Evolutionary conservation across 805 yeast species (phyloP), one percentile per base, ranked within the genome.

Genomic region (Tetrapisispora taiwanensis): DNA sequence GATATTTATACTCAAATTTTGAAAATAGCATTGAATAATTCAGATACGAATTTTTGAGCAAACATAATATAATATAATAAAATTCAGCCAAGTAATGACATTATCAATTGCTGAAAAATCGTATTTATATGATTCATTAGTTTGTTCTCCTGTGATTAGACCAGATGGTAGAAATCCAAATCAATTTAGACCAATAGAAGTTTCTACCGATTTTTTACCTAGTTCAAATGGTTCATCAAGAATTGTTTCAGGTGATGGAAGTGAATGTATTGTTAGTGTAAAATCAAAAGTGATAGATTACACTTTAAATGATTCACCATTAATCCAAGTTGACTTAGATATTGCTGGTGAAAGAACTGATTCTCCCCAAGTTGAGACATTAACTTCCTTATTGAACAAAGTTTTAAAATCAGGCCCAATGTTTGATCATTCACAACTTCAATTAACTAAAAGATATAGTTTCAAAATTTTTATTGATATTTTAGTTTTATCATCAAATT

Each of bases 191-290:
- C 95, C 97, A 0, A 64, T 92, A 39, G 94, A 87, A 56, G 84
- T 95, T 3, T 78, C 78, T 13, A 78, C 85, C 7, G 81, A 81
- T 41, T 83, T 90, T 54, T 70, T 92, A 47, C 92, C 95, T 0
- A 76, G 81, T 42, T 84, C 96, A 3, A 86, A 90, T 65, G 98
- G 98, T 13, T 88, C 97, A 2, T 83, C 97, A 0, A 74, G 95
- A 66, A 76, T 90, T 17, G 74, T 88, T 50, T 74, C 87, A 30
- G 74, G 84, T 40, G 97, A 90, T 62, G 97, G 98, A 19, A 78
- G 87, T 48, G 97, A 92, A 64, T 87, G 95, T 54, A 81, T 92
- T 30, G 90, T 87, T 5, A 92, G 97, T 56, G 74, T 90, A 39
- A 92, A 92, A 64, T 77, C 89, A 12, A 83, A 84, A 54, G 96